These are phyloP conservation scores for Lactuca sativa DNA, from an alignment of 129 eudicot genomes.

Conservation along the genomic window DNA sequence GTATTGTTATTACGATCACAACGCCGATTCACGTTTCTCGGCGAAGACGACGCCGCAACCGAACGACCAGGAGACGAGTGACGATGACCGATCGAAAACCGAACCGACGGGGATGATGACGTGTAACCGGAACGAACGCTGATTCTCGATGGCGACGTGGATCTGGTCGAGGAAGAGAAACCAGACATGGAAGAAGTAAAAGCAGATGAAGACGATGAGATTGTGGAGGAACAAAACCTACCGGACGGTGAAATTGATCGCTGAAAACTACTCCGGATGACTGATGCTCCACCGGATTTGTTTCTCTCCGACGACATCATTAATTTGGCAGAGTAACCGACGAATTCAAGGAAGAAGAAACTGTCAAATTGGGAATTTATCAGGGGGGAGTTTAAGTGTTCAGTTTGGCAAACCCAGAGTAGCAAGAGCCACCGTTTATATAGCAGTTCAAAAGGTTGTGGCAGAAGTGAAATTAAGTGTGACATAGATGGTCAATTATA, in stretches of 20 bases:
- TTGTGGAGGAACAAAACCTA: constrained; percentile 54
- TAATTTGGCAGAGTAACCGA: not conserved
- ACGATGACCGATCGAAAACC: constrained; percentile 46
- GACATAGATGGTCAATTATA: not conserved
- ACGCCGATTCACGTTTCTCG: constrained; percentile 16
- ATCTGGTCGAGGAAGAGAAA: constrained; percentile 33
- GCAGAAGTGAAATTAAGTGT: constrained; percentile 5
- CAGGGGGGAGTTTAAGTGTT: constrained; percentile 9
- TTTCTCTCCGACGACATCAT: constrained; percentile 45
- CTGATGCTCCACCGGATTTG: constrained; percentile 31
- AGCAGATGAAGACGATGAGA: constrained; percentile 37
- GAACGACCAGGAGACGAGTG: constrained; percentile 46
- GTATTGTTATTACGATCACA: not conserved
- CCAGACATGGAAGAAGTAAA: constrained; percentile 37
- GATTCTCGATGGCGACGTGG: constrained; percentile 57
- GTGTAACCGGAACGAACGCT: constrained; percentile 35
- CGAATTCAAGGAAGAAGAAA: constrained; percentile 17
- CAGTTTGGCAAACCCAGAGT: constrained; percentile 45
- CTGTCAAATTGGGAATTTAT: not conserved
- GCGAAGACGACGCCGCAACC: constrained; percentile 23
- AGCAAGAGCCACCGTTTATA: constrained; percentile 26
- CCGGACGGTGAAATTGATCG: constrained; percentile 56
- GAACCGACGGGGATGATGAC: constrained; percentile 40
- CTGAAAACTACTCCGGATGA: constrained; percentile 15
- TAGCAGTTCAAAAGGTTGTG: constrained; percentile 20